Percentiles rank a stretch among this genome's conserved stretches.
phyloP scores from a whole-genome alignment of 768 basidiomycete genomes.

The Suillus americanus region DNA sequence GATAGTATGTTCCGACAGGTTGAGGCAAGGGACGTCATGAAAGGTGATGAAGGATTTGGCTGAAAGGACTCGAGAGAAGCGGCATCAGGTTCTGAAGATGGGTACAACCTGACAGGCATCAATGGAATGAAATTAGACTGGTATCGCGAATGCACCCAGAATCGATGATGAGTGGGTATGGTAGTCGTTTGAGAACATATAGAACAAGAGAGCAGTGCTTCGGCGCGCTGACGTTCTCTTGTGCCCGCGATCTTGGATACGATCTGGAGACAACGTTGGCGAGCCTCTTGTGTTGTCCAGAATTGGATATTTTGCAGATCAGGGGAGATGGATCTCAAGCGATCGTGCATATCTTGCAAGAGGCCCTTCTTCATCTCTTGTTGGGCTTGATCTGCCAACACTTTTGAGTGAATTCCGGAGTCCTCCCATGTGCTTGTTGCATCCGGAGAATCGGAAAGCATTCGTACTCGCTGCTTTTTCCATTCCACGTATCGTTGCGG shows the following conservation, averaged over 20 bases:
- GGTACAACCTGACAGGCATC: conserved; percentile 55
- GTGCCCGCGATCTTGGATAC: conserved; percentile 78
- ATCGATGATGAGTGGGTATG: conserved; percentile 38
- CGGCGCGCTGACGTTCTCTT: conserved; percentile 61
- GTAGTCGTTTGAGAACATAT: conserved; percentile 12
- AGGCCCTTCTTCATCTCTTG: conserved; percentile 71
- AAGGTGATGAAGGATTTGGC: conserved; percentile 25
- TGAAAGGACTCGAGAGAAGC: conserved; percentile 4
- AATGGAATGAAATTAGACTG: conserved; percentile 52
- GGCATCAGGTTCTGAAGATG: conserved; percentile 27
- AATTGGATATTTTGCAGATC: conserved; percentile 47
- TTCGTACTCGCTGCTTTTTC: conserved; percentile 40
- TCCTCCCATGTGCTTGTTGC: conserved; percentile 23
- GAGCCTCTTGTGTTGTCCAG: conserved; percentile 81
- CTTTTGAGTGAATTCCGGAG: conserved; percentile 60
- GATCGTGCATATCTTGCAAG: conserved; percentile 61
- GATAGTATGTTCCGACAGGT: conserved; percentile 58
- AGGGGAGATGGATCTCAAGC: conserved; percentile 29
- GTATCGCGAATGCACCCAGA: conserved; percentile 68
- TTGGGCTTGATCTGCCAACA: conserved; percentile 67
- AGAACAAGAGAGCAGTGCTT: conserved; percentile 51
- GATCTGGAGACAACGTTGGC: conserved; percentile 70
- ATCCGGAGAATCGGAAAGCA: conserved; percentile 6
- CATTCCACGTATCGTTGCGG: conserved; percentile 57
- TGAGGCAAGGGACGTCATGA: conserved; percentile 47